These are phyloP conservation scores for Acer yangbiense DNA, from an alignment of 345 rosid species.

Conservation along the genomic window DNA sequence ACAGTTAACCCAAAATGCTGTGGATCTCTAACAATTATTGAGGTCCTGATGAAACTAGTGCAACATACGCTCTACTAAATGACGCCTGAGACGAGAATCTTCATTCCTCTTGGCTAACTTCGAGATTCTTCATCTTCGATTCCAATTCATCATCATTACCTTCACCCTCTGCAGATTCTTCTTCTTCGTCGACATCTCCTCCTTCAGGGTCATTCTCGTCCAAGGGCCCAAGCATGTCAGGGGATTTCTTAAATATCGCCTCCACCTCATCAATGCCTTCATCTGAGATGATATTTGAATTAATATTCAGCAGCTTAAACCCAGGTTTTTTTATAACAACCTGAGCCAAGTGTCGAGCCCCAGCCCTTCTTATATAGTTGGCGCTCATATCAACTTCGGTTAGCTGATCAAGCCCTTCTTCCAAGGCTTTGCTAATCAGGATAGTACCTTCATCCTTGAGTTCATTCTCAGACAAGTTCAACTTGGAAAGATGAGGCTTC, in stretches of 20 bases:
- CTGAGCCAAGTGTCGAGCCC: conserved; percentile 65
- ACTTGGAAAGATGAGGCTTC: conserved; percentile 59
- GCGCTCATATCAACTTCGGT: conserved; percentile 65
- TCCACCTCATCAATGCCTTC: conserved; percentile 84
- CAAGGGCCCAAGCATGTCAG: conserved; percentile 62
- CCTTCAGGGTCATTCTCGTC: conserved; percentile 94
- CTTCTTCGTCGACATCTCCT: conserved; percentile 51
- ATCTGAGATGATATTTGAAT: conserved; percentile 76
- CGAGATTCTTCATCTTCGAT: conserved; percentile 69
- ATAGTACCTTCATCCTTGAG: conserved; percentile 82
- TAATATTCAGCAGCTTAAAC: conserved; percentile 66
- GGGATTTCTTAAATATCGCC: conserved; percentile 65
- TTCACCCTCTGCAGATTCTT: conserved; percentile 47
- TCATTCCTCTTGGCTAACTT: conserved; percentile 53
- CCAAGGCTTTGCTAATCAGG: conserved; percentile 63
- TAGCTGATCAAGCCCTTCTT: conserved; percentile 52
- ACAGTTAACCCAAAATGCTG: conserved; percentile 30
- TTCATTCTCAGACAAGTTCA: conserved; percentile 89
- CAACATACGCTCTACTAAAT: conserved; percentile 17
- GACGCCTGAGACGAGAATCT: neutral
- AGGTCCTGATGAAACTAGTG: conserved; percentile 8
- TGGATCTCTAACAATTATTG: conserved; percentile 21
- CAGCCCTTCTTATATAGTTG: conserved; percentile 65
- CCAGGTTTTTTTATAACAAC: conserved; percentile 61
- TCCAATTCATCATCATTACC: conserved; percentile 61